Base-by-base conservation (phyloP, 768 basidiomycete genomes). In the Tricholoma furcatifolium region DNA sequence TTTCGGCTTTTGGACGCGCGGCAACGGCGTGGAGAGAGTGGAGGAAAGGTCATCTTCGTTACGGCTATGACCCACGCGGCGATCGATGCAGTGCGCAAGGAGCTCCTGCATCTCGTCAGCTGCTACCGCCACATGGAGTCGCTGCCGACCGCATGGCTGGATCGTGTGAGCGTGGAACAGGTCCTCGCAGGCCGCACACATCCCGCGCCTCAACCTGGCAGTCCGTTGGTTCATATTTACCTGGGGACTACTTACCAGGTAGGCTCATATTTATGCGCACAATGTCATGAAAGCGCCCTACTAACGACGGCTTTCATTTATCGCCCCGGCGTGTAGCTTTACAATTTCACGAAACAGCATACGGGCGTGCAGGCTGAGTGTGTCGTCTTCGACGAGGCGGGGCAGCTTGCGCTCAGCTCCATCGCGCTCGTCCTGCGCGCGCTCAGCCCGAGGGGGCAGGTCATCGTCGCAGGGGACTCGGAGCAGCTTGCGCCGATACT, bases 31-130 rank as follows among this genome's bases (percentile, higher is more conserved):
- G 64, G 62, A 30, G 64, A 65, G 15, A 64, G 51, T 12, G 57
- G 60, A 38, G 64, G 64, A 5, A 74, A 70, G 50, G 68, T 77
- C 36, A 63, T 79, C 2, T 78, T 80, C 51, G 65, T 81, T 35
- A 79, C 78, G 1, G 80, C 79, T 2, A 72, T 79, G 65, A 80
- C 80, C 0, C 76, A 81, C 56, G 78, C 78, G 4, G 79, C 80
- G 2, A 80, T 81, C 43, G 74, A 78, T 41, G 80, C 80, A 1
- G 75, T 74, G 41, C 60, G 74, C 36, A 69, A 62, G 45, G 79
- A 79, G 57, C 59, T 80, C n/a, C 45, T 55, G 1, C 59, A 65
- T 31, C 63, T 81, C 11, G 69, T 72, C 20, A 60, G 64, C 9
- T 65, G 68, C 30, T 75, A 77, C 50, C 66, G 63, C 15, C 57